Conservation (phyloP, 805 yeast species). For the Barnettozyma sp. region DNA sequence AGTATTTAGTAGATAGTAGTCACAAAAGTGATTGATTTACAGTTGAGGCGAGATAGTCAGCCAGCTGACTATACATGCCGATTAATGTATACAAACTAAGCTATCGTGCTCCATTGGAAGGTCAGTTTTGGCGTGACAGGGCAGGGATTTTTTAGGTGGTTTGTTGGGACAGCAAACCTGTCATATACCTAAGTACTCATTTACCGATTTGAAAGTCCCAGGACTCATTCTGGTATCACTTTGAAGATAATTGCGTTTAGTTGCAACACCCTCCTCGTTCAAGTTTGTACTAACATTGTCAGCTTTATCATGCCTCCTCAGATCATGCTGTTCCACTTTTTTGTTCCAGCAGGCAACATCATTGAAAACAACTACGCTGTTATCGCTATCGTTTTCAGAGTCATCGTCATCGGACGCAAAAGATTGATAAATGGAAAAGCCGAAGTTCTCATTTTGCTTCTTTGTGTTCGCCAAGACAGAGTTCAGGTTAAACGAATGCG, state of each 20-base stretch:
- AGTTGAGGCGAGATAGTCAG: too few relatives aligned
- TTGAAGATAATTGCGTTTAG: too few relatives aligned
- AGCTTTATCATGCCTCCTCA: constrained; percentile 10
- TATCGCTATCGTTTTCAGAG: constrained; percentile 12
- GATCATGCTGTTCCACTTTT: constrained; percentile 1
- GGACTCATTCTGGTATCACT: too few relatives aligned
- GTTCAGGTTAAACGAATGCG: constrained; percentile 20
- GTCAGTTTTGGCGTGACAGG: too few relatives aligned
- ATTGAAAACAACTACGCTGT: constrained; percentile 5
- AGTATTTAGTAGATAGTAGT: too few relatives aligned
- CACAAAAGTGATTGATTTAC: too few relatives aligned
- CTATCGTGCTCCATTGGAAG: too few relatives aligned
- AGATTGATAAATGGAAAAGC: constrained; percentile 21
- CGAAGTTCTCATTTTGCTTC: constrained; percentile 22
- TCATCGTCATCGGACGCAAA: constrained; percentile 19
- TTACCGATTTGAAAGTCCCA: constrained; percentile 13
- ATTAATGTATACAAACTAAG: too few relatives aligned
- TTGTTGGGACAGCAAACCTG: too few relatives aligned
- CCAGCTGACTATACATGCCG: too few relatives aligned
- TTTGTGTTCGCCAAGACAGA: constrained; percentile 17
- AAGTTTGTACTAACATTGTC: constrained; percentile 23
- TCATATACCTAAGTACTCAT: constrained; percentile 22
- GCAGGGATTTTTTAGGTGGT: too few relatives aligned
- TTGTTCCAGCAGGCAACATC: constrained; percentile 4
- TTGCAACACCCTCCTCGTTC: constrained; percentile 20